Evolutionary conservation across 805 yeast genomes (phyloP).

Genomic region (Yamadazyma ubonensis): DNA sequence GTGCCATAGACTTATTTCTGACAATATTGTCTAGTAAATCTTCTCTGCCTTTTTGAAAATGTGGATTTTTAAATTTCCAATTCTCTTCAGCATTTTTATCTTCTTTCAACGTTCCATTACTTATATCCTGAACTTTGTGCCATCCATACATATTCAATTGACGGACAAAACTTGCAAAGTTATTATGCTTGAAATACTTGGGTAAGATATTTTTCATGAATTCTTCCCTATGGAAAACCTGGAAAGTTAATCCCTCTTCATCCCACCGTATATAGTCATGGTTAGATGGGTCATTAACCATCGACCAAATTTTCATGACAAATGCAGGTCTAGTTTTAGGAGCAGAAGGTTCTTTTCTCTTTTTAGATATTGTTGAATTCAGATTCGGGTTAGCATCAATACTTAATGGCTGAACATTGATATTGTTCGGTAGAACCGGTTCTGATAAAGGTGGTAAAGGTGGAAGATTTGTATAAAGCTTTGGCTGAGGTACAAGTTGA

Average conservation of each 20-base stretch:
- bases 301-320: constrained; percentile 90
- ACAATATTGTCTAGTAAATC: constrained; percentile 83
- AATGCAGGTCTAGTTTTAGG: constrained; percentile 81
- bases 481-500: constrained; percentile 15
- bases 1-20: constrained; percentile 56
- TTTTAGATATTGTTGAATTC: constrained; percentile 5
- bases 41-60: constrained; percentile 73
- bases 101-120: constrained; percentile 60
- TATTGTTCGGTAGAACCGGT: constrained; percentile 24
- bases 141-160: constrained; percentile 87
- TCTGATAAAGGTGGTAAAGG: constrained; percentile 32
- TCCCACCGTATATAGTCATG: constrained; percentile 77
- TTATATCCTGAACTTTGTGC: constrained; percentile 96
- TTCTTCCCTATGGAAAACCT: constrained; percentile 77
- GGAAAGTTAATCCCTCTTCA: constrained; percentile 80
- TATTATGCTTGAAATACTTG: constrained; percentile 66
- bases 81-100: constrained; percentile 64
- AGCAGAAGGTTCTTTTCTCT: constrained; percentile 29
- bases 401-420: constrained; percentile 19
- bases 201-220: constrained; percentile 86
- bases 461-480: constrained; percentile 19
- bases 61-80: constrained; percentile 85
- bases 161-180: constrained; percentile 43
- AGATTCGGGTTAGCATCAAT: constrained; percentile 4
- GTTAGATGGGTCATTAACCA: constrained; percentile 84